These are phyloP conservation scores for Didymella arachidicola DNA, from an alignment of 2,329 filamentous ascomycete genomes.

Conservation along the genomic window DNA sequence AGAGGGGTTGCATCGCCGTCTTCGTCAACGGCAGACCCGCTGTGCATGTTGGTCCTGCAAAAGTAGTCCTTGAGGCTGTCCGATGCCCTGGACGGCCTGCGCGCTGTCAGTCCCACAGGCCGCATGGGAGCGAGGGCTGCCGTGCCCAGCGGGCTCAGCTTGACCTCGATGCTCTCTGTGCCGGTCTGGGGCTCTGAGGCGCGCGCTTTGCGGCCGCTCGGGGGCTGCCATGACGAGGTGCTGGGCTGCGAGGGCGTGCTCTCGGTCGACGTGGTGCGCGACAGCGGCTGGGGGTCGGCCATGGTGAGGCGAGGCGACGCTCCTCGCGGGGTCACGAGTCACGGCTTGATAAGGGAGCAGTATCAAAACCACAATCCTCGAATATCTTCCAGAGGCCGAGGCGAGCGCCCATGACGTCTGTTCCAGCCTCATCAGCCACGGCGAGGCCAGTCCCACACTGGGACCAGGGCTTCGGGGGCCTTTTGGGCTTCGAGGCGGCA, in stretches of 20 bases:
- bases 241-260: constrained; percentile 53
- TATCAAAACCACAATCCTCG: background rate
- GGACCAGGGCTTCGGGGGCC: constrained; percentile 6
- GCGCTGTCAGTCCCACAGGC: constrained; percentile 36
- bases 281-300: constrained; percentile 36
- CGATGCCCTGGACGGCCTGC: constrained; percentile 53
- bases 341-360: background rate
- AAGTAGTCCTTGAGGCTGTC: constrained; percentile 52
- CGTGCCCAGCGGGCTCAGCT: constrained; percentile 66
- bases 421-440: constrained; percentile 4
- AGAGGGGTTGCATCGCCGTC: constrained; percentile 55
- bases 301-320: constrained; percentile 24
- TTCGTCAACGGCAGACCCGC: constrained; percentile 56
- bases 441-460: constrained; percentile 1
- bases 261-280: constrained; percentile 49
- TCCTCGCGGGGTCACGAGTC: constrained; percentile 6
- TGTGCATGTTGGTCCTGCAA: constrained; percentile 27
- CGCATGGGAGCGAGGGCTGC: constrained; percentile 55
- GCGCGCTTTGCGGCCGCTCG: constrained; percentile 62
- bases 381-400: background rate
- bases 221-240: constrained; percentile 53
- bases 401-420: constrained; percentile 26
- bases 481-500: constrained; percentile 11
- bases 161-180: constrained; percentile 66
- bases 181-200: constrained; percentile 68